Conservation (phyloP, 2,329 filamentous ascomycete genomes). For the Laburnicola sp. region DNA sequence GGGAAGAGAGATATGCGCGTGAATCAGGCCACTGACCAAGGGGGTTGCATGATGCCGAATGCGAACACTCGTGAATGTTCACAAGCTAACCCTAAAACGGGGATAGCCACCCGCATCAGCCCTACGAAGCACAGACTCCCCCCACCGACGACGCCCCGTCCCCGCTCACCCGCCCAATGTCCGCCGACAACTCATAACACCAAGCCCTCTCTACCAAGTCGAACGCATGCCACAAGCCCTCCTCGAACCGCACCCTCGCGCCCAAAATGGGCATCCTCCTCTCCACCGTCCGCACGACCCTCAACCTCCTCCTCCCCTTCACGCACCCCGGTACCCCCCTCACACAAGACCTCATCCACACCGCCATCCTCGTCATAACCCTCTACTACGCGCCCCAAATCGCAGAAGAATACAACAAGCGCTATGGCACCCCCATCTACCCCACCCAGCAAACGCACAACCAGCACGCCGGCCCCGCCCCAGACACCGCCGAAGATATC, state of each 20-base stretch:
- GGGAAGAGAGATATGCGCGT: too few species aligned
- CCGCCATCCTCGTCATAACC: conserved; percentile 48
- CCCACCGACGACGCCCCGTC: too few species aligned
- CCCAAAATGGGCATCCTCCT: conserved; percentile 36
- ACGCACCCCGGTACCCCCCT: conserved; percentile 52
- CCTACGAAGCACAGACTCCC: too few species aligned
- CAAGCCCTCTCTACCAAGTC: background rate
- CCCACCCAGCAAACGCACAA: conserved; percentile 2
- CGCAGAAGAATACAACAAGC: conserved; percentile 44
- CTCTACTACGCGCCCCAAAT: conserved; percentile 54
- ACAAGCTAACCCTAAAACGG: too few species aligned
- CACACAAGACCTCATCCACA: conserved; percentile 52
- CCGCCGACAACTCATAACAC: background rate
- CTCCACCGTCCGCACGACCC: conserved; percentile 29
- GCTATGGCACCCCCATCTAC: conserved; percentile 12
- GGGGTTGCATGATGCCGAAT: too few species aligned
- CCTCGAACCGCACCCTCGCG: background rate
- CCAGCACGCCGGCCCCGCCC: background rate
- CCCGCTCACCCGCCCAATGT: too few species aligned
- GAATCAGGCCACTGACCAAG: too few species aligned
- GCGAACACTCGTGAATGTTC: too few species aligned
- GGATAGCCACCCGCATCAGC: too few species aligned
- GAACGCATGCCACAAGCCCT: background rate
- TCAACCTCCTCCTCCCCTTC: conserved; percentile 54
- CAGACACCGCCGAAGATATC: conserved; percentile 16